phyloP scores from a whole-genome alignment of 2,329 filamentous ascomycete species.

The Epichloe uncinata region DNA sequence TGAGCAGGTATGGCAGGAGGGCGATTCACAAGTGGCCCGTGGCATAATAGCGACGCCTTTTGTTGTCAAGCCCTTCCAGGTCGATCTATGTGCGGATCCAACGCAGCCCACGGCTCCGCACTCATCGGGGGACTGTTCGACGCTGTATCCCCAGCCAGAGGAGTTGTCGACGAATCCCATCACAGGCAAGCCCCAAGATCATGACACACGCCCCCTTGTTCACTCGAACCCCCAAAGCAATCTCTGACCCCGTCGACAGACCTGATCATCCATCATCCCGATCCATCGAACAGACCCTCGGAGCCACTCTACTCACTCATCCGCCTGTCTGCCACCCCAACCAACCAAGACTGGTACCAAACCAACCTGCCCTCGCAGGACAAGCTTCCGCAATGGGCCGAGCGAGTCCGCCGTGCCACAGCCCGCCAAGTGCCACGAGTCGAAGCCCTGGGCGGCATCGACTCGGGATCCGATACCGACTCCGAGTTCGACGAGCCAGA shows the following conservation, averaged over 20 bases:
- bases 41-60: slow-evolving; percentile 41
- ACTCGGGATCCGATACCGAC: slow-evolving; percentile 13
- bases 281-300: slow-evolving; percentile 10
- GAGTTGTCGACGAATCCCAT: slow-evolving; percentile 20
- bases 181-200: slow-evolving; percentile 7
- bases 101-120: slow-evolving; percentile 20
- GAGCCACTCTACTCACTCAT: slow-evolving; percentile 38
- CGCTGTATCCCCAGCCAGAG: slow-evolving; percentile 27
- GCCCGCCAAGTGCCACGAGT: slow-evolving; percentile 30
- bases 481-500: slow-evolving; percentile 7
- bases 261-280: slow-evolving; percentile 29
- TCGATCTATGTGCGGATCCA: slow-evolving; percentile 24
- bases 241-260: slow-evolving; percentile 19
- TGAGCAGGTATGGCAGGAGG: slow-evolving; percentile 29
- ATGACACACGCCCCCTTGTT: neutral
- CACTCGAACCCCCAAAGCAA: neutral
- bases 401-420: slow-evolving; percentile 30
- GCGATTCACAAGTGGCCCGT: slow-evolving; percentile 28
- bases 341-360: slow-evolving; percentile 40
- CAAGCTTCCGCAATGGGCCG: slow-evolving; percentile 31
- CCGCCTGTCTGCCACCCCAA: slow-evolving; percentile 37
- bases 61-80: slow-evolving; percentile 35
- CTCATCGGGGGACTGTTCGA: slow-evolving; percentile 29
- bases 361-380: slow-evolving; percentile 27
- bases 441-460: slow-evolving; percentile 26